phyloP scores from a whole-genome alignment of 441 rosid species.

The Gossypium trilobum region DNA sequence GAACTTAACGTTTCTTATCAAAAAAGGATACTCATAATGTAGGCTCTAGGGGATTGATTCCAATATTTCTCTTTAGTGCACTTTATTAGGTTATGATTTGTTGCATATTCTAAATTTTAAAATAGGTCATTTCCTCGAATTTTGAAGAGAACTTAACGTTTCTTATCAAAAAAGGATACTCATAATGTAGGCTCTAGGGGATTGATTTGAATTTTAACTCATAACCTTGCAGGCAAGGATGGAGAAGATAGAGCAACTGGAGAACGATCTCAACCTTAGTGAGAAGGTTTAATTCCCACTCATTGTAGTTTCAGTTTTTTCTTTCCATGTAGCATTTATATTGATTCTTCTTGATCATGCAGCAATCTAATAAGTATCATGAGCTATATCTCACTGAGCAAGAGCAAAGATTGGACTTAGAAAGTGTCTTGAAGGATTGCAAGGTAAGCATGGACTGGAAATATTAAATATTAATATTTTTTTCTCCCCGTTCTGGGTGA shows the following conservation, averaged over 20 bases:
- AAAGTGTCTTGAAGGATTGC: conserved; percentile 57
- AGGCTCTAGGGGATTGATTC: conserved; percentile 8
- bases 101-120: background rate
- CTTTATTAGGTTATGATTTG: background rate
- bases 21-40: background rate
- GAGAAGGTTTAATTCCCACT: conserved; percentile 41
- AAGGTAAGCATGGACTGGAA: conserved; percentile 38
- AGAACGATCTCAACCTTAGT: conserved; percentile 43
- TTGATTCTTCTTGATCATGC: conserved; percentile 19
- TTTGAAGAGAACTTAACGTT: background rate
- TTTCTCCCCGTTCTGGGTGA: conserved; percentile 10
- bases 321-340: background rate
- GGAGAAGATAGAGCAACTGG: conserved; percentile 72
- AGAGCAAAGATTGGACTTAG: conserved; percentile 53
- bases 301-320: background rate
- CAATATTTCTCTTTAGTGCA: background rate
- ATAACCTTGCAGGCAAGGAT: conserved; percentile 41
- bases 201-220: conserved; percentile 12
- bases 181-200: background rate
- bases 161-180: background rate
- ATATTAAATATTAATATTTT: background rate
- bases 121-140: background rate
- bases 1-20: background rate
- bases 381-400: conserved; percentile 63
- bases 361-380: conserved; percentile 57